Percentiles rank a stretch among this genome's conserved stretches.
phyloP scores from a whole-genome alignment of 768 basidiomycete genomes.

The Chalciporus pseudorubinellus region DNA sequence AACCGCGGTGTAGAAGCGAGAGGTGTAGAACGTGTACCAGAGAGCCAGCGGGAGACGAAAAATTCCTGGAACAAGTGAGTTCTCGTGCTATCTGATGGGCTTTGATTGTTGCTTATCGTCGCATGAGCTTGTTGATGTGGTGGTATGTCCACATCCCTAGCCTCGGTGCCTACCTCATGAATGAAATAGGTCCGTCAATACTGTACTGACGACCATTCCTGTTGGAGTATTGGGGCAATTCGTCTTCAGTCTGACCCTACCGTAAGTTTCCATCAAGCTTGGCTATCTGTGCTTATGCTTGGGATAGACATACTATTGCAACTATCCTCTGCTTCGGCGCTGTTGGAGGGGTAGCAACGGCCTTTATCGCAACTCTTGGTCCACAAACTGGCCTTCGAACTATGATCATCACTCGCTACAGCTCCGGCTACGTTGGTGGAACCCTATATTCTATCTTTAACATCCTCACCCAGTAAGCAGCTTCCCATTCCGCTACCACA shows the following conservation, averaged over 20 bases:
- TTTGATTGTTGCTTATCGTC: background rate
- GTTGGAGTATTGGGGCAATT: conserved; percentile 49
- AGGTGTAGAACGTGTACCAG: conserved; percentile 54
- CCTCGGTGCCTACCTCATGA: background rate
- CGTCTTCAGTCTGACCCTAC: conserved; percentile 47
- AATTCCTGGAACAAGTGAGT: conserved; percentile 46
- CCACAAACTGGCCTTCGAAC: conserved; percentile 53
- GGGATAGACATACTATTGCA: conserved; percentile 40
- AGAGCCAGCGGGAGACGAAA: conserved; percentile 44
- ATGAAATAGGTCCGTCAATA: conserved; percentile 43
- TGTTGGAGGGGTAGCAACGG: conserved; percentile 40
- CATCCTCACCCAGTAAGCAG: conserved; percentile 45
- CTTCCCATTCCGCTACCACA: background rate
- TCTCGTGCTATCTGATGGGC: background rate
- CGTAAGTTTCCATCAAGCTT: conserved; percentile 27
- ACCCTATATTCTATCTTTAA: conserved; percentile 51
- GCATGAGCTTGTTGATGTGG: conserved; percentile 43
- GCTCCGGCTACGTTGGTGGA: conserved; percentile 48
- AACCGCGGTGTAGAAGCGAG: conserved; percentile 50
- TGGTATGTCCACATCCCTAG: conserved; percentile 27
- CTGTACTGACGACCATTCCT: conserved; percentile 47
- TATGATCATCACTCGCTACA: conserved; percentile 51
- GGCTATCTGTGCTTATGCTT: background rate
- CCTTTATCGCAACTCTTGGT: conserved; percentile 54
- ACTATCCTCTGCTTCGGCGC: conserved; percentile 46